Percentiles rank a stretch among this genome's conserved stretches.
These are phyloP conservation scores for Pythium brachiatum DNA, from an alignment of 352 stramenopile species.

Conservation along the genomic window DNA sequence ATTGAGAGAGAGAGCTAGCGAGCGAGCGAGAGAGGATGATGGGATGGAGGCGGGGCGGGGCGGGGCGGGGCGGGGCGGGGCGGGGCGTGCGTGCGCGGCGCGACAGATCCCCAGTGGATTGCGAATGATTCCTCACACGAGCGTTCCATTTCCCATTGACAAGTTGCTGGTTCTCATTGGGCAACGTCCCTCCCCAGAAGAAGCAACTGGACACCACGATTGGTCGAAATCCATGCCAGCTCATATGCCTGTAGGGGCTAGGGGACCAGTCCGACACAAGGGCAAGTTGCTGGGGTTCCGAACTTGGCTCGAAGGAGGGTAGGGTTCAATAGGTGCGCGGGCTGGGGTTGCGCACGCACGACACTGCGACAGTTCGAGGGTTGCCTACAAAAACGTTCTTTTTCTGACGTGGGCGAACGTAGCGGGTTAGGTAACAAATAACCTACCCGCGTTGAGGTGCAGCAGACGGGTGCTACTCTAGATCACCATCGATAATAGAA, in stretches of 20 bases:
- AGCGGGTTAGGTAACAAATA: background rate
- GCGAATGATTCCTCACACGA: background rate
- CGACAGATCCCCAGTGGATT: background rate
- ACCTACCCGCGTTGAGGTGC: background rate
- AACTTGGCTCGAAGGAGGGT: background rate
- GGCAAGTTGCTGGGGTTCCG: background rate
- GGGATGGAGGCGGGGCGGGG: conserved; percentile 5
- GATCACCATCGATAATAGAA: too few species aligned
- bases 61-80: background rate
- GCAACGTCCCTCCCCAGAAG: conserved; percentile 9
- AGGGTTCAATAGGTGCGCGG: too few species aligned
- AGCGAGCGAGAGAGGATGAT: background rate
- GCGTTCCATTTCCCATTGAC: background rate
- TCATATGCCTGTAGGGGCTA: background rate
- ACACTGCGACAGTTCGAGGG: conserved; percentile 14
- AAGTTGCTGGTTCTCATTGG: conserved; percentile 9
- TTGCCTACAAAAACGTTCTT: conserved; percentile 5
- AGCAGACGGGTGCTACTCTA: too few species aligned
- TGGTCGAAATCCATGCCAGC: conserved; percentile 13
- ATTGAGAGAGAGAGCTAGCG: background rate
- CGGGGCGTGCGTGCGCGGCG: background rate
- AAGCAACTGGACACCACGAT: conserved; percentile 12
- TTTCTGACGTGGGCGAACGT: conserved; percentile 8
- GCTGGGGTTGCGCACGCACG: conserved; percentile 14
- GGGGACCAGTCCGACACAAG: background rate